Conservation (phyloP, 2,329 filamentous ascomycete species). For the Nigrospora osmanthi region DNA sequence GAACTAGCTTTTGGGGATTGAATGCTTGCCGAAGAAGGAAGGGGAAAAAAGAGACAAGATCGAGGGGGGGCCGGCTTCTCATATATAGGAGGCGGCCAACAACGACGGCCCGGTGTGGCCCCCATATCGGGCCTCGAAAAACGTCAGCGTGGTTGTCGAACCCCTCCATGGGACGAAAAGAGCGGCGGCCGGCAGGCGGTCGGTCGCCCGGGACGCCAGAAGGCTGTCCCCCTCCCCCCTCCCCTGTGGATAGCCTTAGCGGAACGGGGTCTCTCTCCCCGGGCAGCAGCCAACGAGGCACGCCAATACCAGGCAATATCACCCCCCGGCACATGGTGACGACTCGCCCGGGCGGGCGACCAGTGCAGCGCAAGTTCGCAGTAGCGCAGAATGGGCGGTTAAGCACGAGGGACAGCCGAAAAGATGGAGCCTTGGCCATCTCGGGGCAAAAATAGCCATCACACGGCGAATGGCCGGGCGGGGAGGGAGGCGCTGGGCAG, state of each 20-base stretch:
- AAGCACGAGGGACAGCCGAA: slow-evolving; percentile 21
- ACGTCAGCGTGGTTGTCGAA: no score
- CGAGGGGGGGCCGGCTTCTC: slow-evolving; percentile 29
- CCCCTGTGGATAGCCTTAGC: slow-evolving; percentile 10
- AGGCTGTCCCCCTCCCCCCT: no score
- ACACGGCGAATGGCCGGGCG: slow-evolving; percentile 3
- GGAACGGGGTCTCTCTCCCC: slow-evolving; percentile 13
- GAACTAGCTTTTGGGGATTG: slow-evolving; percentile 44
- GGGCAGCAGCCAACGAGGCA: slow-evolving; percentile 10
- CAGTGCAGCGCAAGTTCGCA: slow-evolving; percentile 19
- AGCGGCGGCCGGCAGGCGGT: slow-evolving; percentile 6
- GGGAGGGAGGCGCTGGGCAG: slow-evolving; percentile 7
- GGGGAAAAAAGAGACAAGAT: slow-evolving; percentile 30
- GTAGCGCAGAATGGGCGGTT: slow-evolving; percentile 32
- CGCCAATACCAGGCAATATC: slow-evolving; percentile 14
- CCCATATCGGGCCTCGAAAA: slow-evolving; percentile 7
- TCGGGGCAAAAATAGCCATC: slow-evolving; percentile 12
- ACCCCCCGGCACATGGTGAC: slow-evolving; percentile 1
- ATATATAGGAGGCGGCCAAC: slow-evolving; percentile 25
- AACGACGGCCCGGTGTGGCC: slow-evolving; percentile 20
- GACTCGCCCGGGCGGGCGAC: slow-evolving; percentile 6
- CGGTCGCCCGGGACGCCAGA: slow-evolving; percentile 9
- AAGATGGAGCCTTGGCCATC: slow-evolving; percentile 9
- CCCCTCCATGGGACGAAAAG: no score
- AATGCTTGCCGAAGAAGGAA: slow-evolving; percentile 60